Base-by-base conservation (phyloP, 257 asterid genomes). In the Cinchona pubescens region DNA sequence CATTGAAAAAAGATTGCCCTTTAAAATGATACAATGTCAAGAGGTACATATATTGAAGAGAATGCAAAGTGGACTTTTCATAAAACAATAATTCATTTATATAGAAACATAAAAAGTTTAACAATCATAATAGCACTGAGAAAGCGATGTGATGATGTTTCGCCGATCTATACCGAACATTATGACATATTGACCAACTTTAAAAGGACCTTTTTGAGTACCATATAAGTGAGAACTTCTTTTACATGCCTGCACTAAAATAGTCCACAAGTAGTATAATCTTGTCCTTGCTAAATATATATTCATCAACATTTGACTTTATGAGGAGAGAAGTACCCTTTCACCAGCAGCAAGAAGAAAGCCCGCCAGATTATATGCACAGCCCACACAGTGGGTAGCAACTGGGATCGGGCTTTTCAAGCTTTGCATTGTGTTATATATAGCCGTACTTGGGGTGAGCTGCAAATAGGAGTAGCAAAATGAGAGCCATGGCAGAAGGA, bases 341-440 rank as follows among this genome's bases (percentile, higher is more conserved):
- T 91, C 96, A 9, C 99, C 99, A 48, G 99, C 97, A 82, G 99
- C 92, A 78, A 95, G 96, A 79, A 95, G 88, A 83, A 92, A 95
- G 69, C 84, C 88, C 19, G 94, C 91, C 83, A 95, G 80, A 86
- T 88, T 86, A 87, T 86, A 87, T 32, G 98, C 96, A 77, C 70
- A 83, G 65, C 96, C 94, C 67, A 95, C 83, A 76, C 98, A 92
- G 81, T 86, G 94, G 75, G 98, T 95, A 48, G 90, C 96, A 74
- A 95, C 87, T 18, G 96, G 86, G 76, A 95, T 86, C 18, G 96
- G 86, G 76, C 89, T 90, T 87, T 86, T 83, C 89, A 95, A 84
- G 86, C 94, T 88, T 81, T 91, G 96, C 97, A 95, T 95, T 40
- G 99, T 95, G 81, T 95, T 98, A 68, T 95, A 92, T 75, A 95